Evolutionary conservation across 202 grass and related monocot genomes (phyloP).

Genomic region (Zoysia matrella): DNA sequence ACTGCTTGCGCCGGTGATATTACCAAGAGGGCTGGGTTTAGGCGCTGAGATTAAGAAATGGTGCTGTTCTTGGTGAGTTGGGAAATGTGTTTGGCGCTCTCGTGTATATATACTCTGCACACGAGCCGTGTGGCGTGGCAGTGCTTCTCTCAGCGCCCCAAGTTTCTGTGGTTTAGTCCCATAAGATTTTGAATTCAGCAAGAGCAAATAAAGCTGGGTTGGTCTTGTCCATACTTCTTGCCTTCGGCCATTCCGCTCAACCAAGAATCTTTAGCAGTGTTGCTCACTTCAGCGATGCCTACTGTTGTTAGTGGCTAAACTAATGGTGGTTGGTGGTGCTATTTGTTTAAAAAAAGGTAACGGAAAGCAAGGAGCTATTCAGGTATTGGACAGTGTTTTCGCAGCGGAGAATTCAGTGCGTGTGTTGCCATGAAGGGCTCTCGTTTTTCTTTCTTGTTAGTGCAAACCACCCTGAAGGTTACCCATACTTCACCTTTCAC

Average conservation of each 20-base stretch:
- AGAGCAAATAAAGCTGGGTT: slow-evolving; percentile 28
- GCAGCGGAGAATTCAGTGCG: slow-evolving; percentile 11
- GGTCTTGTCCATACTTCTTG: slow-evolving; percentile 67
- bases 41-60: slow-evolving; percentile 43
- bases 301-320: slow-evolving; percentile 22
- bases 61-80: slow-evolving; percentile 52
- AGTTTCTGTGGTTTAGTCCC: slow-evolving; percentile 36
- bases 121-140: slow-evolving; percentile 42
- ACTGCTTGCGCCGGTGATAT: slow-evolving; percentile 19
- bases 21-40: slow-evolving; percentile 40
- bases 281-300: slow-evolving; percentile 36
- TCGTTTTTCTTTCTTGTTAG: no score
- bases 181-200: slow-evolving; percentile 49
- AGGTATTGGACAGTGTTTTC: slow-evolving; percentile 24
- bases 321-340: slow-evolving; percentile 22
- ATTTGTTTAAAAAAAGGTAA: slow-evolving; percentile 21
- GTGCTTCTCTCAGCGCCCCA: slow-evolving; percentile 29
- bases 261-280: slow-evolving; percentile 37
- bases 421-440: not conserved
- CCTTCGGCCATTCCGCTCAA: slow-evolving; percentile 59
- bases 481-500: no score
- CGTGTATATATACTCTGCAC: slow-evolving; percentile 49
- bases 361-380: slow-evolving; percentile 30
- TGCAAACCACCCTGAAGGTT: no score
- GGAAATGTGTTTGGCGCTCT: slow-evolving; percentile 66